Base-by-base conservation (phyloP, 176 grass and related monocot genomes). In the Rhipidocladum racemiflorum region DNA sequence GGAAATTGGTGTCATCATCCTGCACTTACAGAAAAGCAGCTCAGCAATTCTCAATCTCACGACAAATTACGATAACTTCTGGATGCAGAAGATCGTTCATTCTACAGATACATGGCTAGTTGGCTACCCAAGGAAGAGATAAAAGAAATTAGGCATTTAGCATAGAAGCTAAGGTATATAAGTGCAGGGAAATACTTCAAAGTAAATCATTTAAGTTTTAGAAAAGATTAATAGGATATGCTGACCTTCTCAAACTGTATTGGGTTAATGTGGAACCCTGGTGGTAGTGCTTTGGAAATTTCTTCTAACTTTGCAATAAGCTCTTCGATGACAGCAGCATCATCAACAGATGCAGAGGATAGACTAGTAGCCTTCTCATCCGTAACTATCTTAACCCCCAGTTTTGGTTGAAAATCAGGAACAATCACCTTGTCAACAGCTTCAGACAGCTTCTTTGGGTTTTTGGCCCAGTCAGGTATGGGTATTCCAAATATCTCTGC, bases 1-100 rank as follows among this genome's bases (percentile, higher is more conserved):
- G 94, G 71, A 90, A 97, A 80, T 97, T 97, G 70, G 91, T 94
- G 67, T 97, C 94, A 79, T 97, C 91, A 87, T 97, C 91, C 94
- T 97, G 85, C 48, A 89, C 44, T 65, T 65, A 65, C 43, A 66
- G 2, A 24, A 44, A 34, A 65, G 24, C 46, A 12, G 20, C 10
- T 72, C 40, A 72, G 53, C 12, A 23, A 57, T 43, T 78, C 27
- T 74, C 23, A 32, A 53, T 61, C 43, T 70, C 30, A 50, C 38
- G 24, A 25, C 1, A 16, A 54, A 42, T 21, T 38, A 42, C 42
- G 54, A 25, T n/a, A 88, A 38, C 57, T 53, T 48, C 9, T 9
- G 29, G 20, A 80, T 59, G 42, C 24, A 82, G 53, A 25, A 18
- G 14, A n/a, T n/a, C 56, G 5, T 17, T 81, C 6, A 59, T 74